phyloP scores from a whole-genome alignment of 1,284 basidiomycete genomes.

The Neotropicomus parvogracilis region DNA sequence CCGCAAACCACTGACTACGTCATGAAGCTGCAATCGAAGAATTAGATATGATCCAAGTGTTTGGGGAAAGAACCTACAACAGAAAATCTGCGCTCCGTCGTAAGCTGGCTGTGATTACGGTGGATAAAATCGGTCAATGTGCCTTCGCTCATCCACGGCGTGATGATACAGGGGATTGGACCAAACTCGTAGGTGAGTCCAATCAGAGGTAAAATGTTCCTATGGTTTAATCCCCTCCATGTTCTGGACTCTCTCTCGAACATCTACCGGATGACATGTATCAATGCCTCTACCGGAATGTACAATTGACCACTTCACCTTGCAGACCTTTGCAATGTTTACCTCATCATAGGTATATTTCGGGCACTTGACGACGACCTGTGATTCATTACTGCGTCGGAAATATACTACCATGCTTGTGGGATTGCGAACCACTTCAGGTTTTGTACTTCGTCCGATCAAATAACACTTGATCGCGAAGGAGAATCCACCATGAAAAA shows the following conservation, averaged over 20 bases:
- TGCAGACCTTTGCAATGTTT: not conserved
- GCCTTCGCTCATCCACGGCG: constrained; percentile 12
- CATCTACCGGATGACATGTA: not conserved
- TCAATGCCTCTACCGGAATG: not conserved
- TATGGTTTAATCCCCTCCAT: constrained; percentile 8
- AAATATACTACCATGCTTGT: not conserved
- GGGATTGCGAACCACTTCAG: constrained; percentile 13
- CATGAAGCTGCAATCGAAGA: constrained; percentile 3
- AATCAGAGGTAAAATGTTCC: constrained; percentile 11
- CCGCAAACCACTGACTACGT: constrained; percentile 12
- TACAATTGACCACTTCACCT: constrained; percentile 4
- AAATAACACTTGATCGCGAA: constrained; percentile 4
- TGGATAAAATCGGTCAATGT: constrained; percentile 8
- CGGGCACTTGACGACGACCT: constrained; percentile 16
- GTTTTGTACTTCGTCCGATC: constrained; percentile 3
- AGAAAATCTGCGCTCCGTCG: constrained; percentile 3
- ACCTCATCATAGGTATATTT: not conserved
- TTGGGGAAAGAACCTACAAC: constrained; percentile 2
- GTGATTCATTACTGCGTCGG: not conserved
- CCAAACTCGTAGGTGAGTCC: constrained; percentile 7
- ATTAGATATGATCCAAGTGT: not conserved
- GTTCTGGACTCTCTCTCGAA: constrained; percentile 9
- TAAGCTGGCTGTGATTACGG: constrained; percentile 3
- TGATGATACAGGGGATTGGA: constrained; percentile 11
- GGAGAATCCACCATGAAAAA: constrained; percentile 15